A percentile compares a stretch with the other conserved stretches of the same genome.
phyloP scores from a whole-genome alignment of 139 green algal genomes.

The Microglena sp. region DNA sequence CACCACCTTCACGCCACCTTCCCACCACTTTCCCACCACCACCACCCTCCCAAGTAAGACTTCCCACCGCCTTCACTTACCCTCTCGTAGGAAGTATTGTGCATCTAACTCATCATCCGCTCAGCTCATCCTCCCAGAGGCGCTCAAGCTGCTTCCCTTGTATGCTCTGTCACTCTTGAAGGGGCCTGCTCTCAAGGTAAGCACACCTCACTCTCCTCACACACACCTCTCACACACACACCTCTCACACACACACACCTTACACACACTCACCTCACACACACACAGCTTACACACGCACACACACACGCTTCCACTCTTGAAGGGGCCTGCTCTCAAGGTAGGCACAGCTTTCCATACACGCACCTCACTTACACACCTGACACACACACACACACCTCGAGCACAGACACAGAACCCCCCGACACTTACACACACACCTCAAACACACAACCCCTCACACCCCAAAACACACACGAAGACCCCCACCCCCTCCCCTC shows the following conservation, averaged over 20 bases:
- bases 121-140: slow-evolving; percentile 88
- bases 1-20: no score
- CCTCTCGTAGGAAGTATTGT: slow-evolving; percentile 75
- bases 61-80: no score
- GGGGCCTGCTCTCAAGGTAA: slow-evolving; percentile 44
- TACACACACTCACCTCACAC: neutral
- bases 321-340: neutral
- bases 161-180: slow-evolving; percentile 73
- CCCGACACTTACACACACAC: no score
- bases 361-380: neutral
- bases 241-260: neutral
- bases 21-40: no score
- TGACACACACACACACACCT: neutral
- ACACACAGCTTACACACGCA: neutral
- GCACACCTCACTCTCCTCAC: slow-evolving; percentile 4
- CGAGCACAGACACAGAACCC: no score
- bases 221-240: neutral
- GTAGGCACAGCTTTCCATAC: neutral
- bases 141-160: slow-evolving; percentile 84
- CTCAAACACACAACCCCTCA: no score
- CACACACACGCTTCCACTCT: neutral
- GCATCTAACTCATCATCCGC: slow-evolving; percentile 32
- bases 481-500: no score
- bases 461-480: no score
- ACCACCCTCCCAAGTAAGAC: no score